These are phyloP conservation scores for Monilinia fructicola DNA, from an alignment of 2,329 filamentous ascomycete genomes.

Conservation along the genomic window DNA sequence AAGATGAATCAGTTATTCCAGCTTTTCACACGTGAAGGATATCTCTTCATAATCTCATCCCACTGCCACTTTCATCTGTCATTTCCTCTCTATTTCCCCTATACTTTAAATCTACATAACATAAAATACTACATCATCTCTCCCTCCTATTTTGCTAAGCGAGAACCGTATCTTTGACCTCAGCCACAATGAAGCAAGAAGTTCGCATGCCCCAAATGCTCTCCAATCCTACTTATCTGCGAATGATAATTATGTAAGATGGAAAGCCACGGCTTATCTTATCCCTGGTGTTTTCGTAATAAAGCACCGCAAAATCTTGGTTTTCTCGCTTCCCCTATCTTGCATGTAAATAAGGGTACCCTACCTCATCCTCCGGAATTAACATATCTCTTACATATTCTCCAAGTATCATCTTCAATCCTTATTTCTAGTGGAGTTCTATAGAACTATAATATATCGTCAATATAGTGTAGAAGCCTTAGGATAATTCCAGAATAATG, in stretches of 20 bases:
- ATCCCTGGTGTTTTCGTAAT: too few relatives aligned
- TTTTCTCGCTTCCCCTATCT: not conserved
- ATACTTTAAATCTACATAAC: too few relatives aligned
- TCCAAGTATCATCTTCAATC: not conserved
- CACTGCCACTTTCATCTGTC: too few relatives aligned
- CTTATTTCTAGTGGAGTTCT: not conserved
- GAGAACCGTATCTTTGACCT: not conserved
- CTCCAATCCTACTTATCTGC: not conserved
- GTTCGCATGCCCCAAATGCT: not conserved
- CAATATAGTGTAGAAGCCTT: too few relatives aligned
- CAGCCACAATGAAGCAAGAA: not conserved
- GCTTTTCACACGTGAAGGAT: too few relatives aligned
- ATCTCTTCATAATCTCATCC: too few relatives aligned
- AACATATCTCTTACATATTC: not conserved
- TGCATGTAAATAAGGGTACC: not conserved
- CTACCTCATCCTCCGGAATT: not conserved
- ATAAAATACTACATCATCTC: not conserved
- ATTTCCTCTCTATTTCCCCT: too few relatives aligned
- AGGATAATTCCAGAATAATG: too few relatives aligned
- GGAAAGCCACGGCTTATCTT: too few relatives aligned
- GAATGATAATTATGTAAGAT: not conserved
- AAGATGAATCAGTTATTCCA: too few relatives aligned
- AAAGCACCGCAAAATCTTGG: too few relatives aligned
- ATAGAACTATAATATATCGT: too few relatives aligned
- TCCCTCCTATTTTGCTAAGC: not conserved